Evolutionary conservation across 164 flowering plant genomes (phyloP).

Genomic region (Magnolia changhungtana): DNA sequence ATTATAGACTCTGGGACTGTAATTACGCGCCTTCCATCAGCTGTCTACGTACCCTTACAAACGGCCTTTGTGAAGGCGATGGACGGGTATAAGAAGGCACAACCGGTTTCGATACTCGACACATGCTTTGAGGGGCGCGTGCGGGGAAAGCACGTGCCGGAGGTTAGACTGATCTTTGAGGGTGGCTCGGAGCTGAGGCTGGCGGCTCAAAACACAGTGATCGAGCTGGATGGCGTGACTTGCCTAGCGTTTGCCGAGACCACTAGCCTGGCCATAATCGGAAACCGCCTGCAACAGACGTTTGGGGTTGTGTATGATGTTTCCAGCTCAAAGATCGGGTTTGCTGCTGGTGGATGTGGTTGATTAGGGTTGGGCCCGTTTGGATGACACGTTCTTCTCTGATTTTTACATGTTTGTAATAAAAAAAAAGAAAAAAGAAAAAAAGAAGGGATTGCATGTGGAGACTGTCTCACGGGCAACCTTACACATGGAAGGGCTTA

Average conservation of each 20-base stretch:
- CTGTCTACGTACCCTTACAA: constrained; percentile 29
- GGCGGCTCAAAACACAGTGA: constrained; percentile 18
- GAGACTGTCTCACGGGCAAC: too few species aligned
- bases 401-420: too few species aligned
- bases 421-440: too few species aligned
- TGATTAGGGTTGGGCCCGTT: neutral
- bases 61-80: constrained; percentile 26
- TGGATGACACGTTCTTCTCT: too few species aligned
- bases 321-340: constrained; percentile 33
- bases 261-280: constrained; percentile 31
- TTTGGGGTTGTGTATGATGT: constrained; percentile 37
- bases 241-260: constrained; percentile 43
- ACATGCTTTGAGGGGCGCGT: constrained; percentile 34
- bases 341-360: constrained; percentile 37
- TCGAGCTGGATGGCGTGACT: constrained; percentile 21
- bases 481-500: too few species aligned
- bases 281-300: constrained; percentile 42
- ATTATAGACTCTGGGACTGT: constrained; percentile 63
- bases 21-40: constrained; percentile 38
- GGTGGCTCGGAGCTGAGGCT: constrained; percentile 38
- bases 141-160: constrained; percentile 21
- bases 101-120: constrained; percentile 34
- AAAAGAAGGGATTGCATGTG: too few species aligned
- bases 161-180: constrained; percentile 26
- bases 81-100: constrained; percentile 27